Base-by-base conservation (phyloP, 176 grass and related monocot species). In the Saccharum officinarum region DNA sequence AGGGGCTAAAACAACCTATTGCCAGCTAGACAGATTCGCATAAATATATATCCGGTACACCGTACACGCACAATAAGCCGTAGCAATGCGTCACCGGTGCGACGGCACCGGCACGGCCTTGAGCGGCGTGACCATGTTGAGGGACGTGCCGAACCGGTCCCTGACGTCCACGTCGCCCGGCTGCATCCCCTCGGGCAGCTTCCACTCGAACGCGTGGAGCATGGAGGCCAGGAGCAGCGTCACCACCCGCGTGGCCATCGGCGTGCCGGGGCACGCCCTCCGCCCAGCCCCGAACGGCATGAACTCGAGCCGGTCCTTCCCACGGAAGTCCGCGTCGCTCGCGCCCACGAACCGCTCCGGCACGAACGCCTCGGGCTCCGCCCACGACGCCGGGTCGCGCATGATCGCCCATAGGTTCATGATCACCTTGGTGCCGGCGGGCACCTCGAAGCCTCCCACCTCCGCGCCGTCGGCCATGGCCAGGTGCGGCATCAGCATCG, bases 241-340 rank as follows among this genome's bases (percentile, higher is more conserved):
- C 31, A 95, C 77, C 31, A 89, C 73, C 77, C 77, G 49, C 15
- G 85, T 75, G 4, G 88, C 93, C 75, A 92, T 88, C 1, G 88
- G 79, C 75, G 73, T 70, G 12, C 94, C 94, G 1, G 94, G 91
- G 79, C 94, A 96, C 37, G 76, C 69, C 86, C 86, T 38, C 83
- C 88, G 75, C 3, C 91, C 91, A 1, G 88, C 82, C 10, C 94
- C 89, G 81, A 96, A 96, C 23, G 94, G 88, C 81, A 96, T 81
- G 76, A 91, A 93, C 73, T 80, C 89, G 4, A 57, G 73, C 22
- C 66, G 12, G 26, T 71, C 72, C 71, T 63, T 54, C 40, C 70
- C 80, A 4, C 80, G 83, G 86, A 92, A 92, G 3, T 83, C 85
- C 45, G 73, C 5, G 8, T 71, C 4, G 13, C 88, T 65, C 1